Base-by-base conservation (phyloP, 148 eudicot genomes). In the Fagopyrum esculentum region DNA sequence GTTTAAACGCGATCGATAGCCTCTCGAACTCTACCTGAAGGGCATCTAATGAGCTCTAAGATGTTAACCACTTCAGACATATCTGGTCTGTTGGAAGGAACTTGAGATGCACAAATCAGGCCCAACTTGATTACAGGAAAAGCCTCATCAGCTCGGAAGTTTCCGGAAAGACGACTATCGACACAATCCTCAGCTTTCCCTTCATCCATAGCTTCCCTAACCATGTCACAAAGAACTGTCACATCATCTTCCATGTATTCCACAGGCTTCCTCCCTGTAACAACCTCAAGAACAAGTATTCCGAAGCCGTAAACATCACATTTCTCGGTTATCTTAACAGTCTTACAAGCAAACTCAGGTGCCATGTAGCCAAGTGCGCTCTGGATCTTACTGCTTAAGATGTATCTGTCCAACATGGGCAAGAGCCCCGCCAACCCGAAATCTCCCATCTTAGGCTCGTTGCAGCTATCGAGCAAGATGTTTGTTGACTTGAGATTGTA, bases 241-340 rank as follows among this genome's bases (percentile, higher is more conserved):
- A 93, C 98, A 77, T 93, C 98, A 59, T 93, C 98, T 75, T 93
- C 98, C 95, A 89, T 91, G 82, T 93, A 93, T 45, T 93, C 98
- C 6, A 93, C 97, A 0, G 98, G 98, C 76, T 84, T 89, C 77
- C 84, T 90, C 71, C 98, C 98, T 0, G 91, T 93, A 43, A 93
- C 85, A 45, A 89, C 73, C 82, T 93, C 98, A 0, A 93, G 89
- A 29, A 83, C 78, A 82, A 93, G 85, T 3, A 93, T 64, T 52
- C 98, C 97, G 16, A 93, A 93, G 17, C 98, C 97, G 60, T 89
- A 91, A 8, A 89, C 87, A 74, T 91, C 97, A 73, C 89, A 91
- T 73, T 91, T 91, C 82, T 93, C 98, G 1, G 98, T 93, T 80
- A 93, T 93, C 76, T 88, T 93, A 74, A 93, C 97, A 1, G 93